Percentiles rank a stretch among this genome's conserved stretches.
phyloP scores from a whole-genome alignment of 257 asterid genomes.

The Salvia miltiorrhiza region DNA sequence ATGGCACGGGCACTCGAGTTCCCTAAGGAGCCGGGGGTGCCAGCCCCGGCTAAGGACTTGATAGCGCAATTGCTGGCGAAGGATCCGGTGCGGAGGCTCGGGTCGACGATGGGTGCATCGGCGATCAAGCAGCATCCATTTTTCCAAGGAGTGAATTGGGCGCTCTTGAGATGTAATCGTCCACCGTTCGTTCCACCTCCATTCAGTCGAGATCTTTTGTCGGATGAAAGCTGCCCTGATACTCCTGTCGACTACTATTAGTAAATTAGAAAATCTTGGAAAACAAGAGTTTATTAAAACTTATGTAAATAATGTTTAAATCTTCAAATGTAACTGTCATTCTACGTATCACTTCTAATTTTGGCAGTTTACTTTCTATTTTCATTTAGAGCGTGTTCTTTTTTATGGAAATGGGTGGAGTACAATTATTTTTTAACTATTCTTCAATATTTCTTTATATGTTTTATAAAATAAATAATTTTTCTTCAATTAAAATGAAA shows the following conservation, averaged over 20 bases:
- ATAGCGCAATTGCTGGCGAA: constrained; percentile 51
- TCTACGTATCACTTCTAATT: background rate
- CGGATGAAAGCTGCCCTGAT: constrained; percentile 35
- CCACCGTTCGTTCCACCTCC: constrained; percentile 40
- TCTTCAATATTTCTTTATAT: too few species aligned
- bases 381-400: background rate
- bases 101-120: constrained; percentile 62
- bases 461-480: too few species aligned
- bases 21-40: constrained; percentile 38
- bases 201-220: constrained; percentile 17
- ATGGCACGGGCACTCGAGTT: constrained; percentile 54
- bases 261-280: background rate
- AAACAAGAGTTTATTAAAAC: background rate
- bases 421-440: too few species aligned
- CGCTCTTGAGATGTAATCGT: constrained; percentile 37
- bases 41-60: constrained; percentile 44
- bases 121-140: constrained; percentile 69
- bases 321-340: background rate
- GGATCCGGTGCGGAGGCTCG: constrained; percentile 60
- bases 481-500: too few species aligned
- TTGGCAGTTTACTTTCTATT: background rate
- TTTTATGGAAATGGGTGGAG: too few species aligned
- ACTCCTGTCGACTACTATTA: constrained; percentile 39
- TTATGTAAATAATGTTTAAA: constrained; percentile 26
- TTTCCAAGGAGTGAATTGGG: constrained; percentile 79